A percentile compares a stretch with the other conserved stretches of the same genome.
phyloP scores from a whole-genome alignment of 495 filamentous ascomycete species.

The Barbatosphaeria neglecta region DNA sequence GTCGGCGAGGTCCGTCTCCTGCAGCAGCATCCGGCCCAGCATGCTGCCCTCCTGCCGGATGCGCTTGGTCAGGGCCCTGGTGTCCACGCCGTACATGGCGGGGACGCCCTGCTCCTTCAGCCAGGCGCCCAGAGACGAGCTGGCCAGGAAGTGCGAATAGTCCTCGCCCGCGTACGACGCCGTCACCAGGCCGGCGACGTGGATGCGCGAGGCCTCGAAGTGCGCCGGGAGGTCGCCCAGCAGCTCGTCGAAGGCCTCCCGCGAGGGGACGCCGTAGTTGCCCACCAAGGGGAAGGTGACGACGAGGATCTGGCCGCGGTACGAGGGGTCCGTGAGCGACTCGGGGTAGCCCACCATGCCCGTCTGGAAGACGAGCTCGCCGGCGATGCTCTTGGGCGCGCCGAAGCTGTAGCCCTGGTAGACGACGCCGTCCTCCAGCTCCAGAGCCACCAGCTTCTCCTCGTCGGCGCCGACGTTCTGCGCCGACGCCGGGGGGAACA shows the following conservation, averaged over 20 bases:
- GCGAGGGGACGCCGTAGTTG: constrained; percentile 89
- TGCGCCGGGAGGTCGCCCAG: constrained; percentile 75
- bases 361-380: constrained; percentile 97
- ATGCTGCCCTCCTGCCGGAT: constrained; percentile 92
- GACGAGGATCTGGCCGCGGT: constrained; percentile 83
- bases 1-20: constrained; percentile 44
- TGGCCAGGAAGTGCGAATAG: constrained; percentile 84
- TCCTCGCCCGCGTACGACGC: constrained; percentile 88
- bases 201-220: constrained; percentile 85
- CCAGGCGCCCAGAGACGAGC: constrained; percentile 84
- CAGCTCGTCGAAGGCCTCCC: constrained; percentile 68
- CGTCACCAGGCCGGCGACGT: constrained; percentile 80
- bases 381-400: constrained; percentile 78
- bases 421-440: constrained; percentile 77
- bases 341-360: constrained; percentile 99
- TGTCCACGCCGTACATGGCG: constrained; percentile 95
- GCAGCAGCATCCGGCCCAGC: constrained; percentile 78
- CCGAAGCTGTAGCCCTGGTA: constrained; percentile 95
- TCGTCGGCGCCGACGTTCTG: constrained; percentile 30
- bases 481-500: constrained; percentile 46
- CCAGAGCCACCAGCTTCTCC: constrained; percentile 60
- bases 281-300: constrained; percentile 84
- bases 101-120: constrained; percentile 90
- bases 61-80: constrained; percentile 81
- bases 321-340: constrained; percentile 85